These are phyloP conservation scores for Acmispon strigosus DNA, from an alignment of 306 rosid genomes.

Conservation along the genomic window DNA sequence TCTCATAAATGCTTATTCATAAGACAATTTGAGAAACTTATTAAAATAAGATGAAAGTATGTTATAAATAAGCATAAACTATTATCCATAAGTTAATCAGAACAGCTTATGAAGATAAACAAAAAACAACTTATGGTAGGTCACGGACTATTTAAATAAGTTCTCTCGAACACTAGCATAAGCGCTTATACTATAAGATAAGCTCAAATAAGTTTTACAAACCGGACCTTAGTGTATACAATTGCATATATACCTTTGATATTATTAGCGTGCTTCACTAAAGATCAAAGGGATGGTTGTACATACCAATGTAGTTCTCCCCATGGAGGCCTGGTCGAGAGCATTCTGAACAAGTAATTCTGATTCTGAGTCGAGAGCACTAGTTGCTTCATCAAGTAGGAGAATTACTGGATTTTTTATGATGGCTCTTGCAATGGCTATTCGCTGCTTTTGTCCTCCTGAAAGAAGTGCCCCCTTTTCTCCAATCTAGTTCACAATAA, in stretches of 20 bases:
- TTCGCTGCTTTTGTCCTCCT: slow-evolving; percentile 92
- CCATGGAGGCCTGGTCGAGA: slow-evolving; percentile 93
- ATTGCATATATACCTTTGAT: background rate
- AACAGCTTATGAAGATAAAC: too few species aligned
- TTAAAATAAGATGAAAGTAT: too few species aligned
- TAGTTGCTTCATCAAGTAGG: slow-evolving; percentile 93
- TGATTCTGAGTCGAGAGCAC: slow-evolving; percentile 96
- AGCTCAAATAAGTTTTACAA: too few species aligned
- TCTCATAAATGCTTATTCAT: too few species aligned
- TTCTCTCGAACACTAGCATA: too few species aligned
- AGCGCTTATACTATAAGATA: too few species aligned
- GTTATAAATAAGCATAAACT: too few species aligned
- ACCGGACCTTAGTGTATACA: background rate
- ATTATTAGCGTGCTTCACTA: background rate
- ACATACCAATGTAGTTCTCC: slow-evolving; percentile 86
- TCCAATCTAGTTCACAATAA: slow-evolving; percentile 49
- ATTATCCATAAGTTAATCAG: too few species aligned
- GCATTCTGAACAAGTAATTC: slow-evolving; percentile 88
- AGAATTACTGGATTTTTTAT: slow-evolving; percentile 87
- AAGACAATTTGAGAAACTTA: too few species aligned
- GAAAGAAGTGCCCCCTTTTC: slow-evolving; percentile 88
- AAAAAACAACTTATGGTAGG: too few species aligned
- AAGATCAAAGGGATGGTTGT: background rate
- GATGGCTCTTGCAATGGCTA: slow-evolving; percentile 92
- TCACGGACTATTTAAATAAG: too few species aligned